Evolutionary conservation across 352 stramenopile genomes (phyloP), one percentile per base, ranked within the genome.

Genomic region (Globisporangium heterothallicum): DNA sequence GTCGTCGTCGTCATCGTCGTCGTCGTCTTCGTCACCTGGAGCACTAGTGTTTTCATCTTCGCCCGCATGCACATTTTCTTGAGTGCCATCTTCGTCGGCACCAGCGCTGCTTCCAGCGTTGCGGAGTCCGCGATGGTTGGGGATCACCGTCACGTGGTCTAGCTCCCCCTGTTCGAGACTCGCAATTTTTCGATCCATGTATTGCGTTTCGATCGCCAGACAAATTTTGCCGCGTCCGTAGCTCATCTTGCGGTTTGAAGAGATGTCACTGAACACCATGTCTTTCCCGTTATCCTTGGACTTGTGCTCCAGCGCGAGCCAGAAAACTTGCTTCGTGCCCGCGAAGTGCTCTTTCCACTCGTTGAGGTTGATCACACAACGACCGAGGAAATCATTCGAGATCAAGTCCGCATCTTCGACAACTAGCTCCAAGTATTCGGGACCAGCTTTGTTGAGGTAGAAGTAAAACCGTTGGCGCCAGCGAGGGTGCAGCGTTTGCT

Each of bases 401-500:
- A 88, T 64, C 48, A 88, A 57, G 49, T 89, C 76, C 25, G 71
- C 67, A 56, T 89, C 80, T 65, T 91, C 73, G 5, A 88, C 56
- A 1, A 60, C 57, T 4, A 92, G 35, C 38, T 83, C 66, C n/a
- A 92, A 41, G 0, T 79, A 43, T 45, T 86, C 74, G 18, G 70
- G 72, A 10, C 75, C 56, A 2, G 42, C 42, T 16, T 63, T 63
- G 29, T 61, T 42, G 25, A 82, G 56, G 34, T 60, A 58, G 53
- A 91, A 91, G 61, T 73, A 91, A 62, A 88, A 91, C 0, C 61
- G 68, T 58, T 91, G 77, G 24, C 72, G 70, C 80, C 80, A 91
- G 30, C 69, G 72, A 19, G 80, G 77, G 34, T 71, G 54, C 7
- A 91, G 63, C 25, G 75, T 84, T 58, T 88, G 81, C 50, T 84